These are phyloP conservation scores for Rhipidocladum racemiflorum DNA, from an alignment of 176 grass and related monocot genomes.

Conservation along the genomic window DNA sequence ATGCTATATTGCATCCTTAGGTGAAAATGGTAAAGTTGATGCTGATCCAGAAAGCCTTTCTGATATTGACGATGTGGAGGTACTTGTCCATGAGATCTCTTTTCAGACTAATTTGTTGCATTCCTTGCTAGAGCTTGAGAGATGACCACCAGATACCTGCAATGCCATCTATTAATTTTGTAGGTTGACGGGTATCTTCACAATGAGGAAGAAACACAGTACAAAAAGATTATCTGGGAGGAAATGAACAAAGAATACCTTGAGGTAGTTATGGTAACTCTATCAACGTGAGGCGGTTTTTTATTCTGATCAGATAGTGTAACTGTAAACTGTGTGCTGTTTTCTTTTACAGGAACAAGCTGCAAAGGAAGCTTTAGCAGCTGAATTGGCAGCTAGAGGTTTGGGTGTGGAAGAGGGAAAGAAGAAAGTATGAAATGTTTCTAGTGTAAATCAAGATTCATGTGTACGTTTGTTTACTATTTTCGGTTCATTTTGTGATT, in stretches of 20 bases:
- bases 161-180: conserved; percentile 15
- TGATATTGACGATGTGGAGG: conserved; percentile 90
- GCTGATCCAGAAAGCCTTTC: conserved; percentile 62
- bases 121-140: conserved; percentile 1
- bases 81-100: conserved; percentile 32
- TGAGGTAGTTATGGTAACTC: conserved; percentile 52
- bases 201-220: conserved; percentile 83
- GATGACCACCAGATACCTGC: neutral
- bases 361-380: conserved; percentile 77
- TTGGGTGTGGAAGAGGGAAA: conserved; percentile 37
- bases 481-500: conserved; percentile 7
- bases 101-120: conserved; percentile 16
- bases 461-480: conserved; percentile 8
- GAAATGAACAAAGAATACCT: conserved; percentile 99
- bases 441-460: neutral
- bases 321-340: neutral
- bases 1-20: conserved; percentile 43
- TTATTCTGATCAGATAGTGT: conserved; percentile 17
- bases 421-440: conserved; percentile 45
- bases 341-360: conserved; percentile 71
- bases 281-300: neutral
- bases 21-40: conserved; percentile 34
- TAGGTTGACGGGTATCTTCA: conserved; percentile 80
- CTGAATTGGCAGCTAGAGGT: conserved; percentile 57
- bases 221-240: conserved; percentile 94